A percentile compares a stretch with the other conserved stretches of the same genome.
phyloP scores from a whole-genome alignment of 2,329 filamentous ascomycete species.

The Clarireedia hainanense region DNA sequence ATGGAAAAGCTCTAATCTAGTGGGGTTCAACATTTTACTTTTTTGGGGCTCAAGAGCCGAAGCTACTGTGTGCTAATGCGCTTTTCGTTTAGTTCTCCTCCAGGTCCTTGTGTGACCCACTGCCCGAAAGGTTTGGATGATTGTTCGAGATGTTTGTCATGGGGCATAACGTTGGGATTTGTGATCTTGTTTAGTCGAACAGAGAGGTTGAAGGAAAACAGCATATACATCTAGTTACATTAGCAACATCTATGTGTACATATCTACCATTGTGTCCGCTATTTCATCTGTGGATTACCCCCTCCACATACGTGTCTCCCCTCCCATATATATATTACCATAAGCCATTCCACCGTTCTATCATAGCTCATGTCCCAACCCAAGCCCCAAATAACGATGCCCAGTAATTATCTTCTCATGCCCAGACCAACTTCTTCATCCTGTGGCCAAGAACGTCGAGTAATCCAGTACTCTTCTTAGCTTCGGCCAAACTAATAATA shows the following conservation, averaged over 20 bases:
- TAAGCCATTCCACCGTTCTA: too few relatives aligned
- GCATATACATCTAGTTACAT: neutral
- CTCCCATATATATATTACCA: neutral
- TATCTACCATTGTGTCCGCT: neutral
- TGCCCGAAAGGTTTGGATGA: neutral
- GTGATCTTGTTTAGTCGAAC: neutral
- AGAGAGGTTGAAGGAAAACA: neutral
- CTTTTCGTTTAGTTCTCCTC: neutral
- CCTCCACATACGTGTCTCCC: neutral
- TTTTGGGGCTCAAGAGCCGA: neutral
- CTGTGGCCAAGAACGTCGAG: slow-evolving; percentile 83
- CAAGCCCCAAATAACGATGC: neutral
- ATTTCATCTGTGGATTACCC: neutral
- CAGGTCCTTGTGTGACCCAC: slow-evolving; percentile 1
- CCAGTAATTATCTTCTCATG: slow-evolving; percentile 11
- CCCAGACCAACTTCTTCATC: slow-evolving; percentile 90
- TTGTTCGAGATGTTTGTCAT: neutral
- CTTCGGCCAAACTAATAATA: slow-evolving; percentile 78
- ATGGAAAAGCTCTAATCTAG: neutral
- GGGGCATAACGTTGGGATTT: neutral
- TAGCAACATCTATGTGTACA: neutral
- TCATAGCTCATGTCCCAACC: neutral
- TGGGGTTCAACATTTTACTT: slow-evolving; percentile 6
- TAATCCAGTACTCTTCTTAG: slow-evolving; percentile 77
- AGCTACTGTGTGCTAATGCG: slow-evolving; percentile 4